A percentile compares a stretch with the other conserved stretches of the same genome.
Evolutionary conservation across 345 rosid genomes (phyloP).

Genomic region (Aquilaria yunnanensis): DNA sequence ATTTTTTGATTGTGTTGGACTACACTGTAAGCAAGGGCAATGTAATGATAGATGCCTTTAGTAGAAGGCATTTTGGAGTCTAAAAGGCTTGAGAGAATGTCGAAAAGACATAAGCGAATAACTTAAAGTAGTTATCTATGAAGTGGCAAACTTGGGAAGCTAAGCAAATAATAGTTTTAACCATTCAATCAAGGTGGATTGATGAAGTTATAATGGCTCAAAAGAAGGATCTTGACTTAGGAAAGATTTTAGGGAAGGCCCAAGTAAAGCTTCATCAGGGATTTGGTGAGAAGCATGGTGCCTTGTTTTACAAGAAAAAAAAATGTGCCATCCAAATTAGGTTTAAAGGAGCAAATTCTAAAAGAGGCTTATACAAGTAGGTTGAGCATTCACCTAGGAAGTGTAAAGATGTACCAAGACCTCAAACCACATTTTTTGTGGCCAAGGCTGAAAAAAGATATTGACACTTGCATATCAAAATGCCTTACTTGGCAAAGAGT

Average conservation of each 20-base stretch:
- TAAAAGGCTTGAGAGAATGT: too few species aligned
- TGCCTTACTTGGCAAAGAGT: neutral
- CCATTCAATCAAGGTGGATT: neutral
- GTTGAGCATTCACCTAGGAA: neutral
- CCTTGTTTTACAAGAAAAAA: too few species aligned
- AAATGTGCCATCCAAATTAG: neutral
- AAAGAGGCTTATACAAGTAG: neutral
- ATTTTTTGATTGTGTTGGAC: neutral
- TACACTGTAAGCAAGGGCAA: neutral
- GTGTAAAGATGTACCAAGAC: neutral
- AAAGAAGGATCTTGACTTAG: neutral
- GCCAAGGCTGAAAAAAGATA: neutral
- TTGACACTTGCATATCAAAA: neutral
- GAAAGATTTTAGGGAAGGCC: neutral
- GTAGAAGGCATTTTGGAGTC: neutral
- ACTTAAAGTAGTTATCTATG: neutral
- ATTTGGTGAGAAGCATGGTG: neutral
- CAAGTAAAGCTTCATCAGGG: neutral
- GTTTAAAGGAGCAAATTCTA: neutral
- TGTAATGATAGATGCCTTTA: neutral
- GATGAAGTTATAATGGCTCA: neutral
- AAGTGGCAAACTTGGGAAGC: neutral
- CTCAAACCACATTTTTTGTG: neutral
- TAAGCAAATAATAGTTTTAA: neutral
- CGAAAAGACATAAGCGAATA: neutral